Conservation (phyloP, 306 rosid genomes). For the Mimosa bimucronata region DNA sequence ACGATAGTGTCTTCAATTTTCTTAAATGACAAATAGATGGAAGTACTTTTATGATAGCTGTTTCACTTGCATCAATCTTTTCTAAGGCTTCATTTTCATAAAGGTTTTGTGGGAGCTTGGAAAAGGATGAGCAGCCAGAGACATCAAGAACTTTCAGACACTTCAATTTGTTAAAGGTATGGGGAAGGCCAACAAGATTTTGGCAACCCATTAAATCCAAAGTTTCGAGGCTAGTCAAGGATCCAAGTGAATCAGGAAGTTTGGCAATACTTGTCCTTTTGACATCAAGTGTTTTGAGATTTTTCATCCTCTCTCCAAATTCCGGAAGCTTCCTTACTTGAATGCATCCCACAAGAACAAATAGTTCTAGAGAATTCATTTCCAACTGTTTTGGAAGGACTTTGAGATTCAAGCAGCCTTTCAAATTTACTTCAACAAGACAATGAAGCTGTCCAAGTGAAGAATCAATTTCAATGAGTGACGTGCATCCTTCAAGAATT, state of each 20-base stretch:
- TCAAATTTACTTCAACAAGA: conserved; percentile 1
- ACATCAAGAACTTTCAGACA: not conserved
- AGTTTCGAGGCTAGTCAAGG: not conserved
- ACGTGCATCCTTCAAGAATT: not conserved
- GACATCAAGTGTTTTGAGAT: too few species aligned
- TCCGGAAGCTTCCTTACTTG: too few species aligned
- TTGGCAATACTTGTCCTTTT: too few species aligned
- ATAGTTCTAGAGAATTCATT: too few species aligned
- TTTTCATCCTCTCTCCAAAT: too few species aligned
- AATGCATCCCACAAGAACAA: too few species aligned
- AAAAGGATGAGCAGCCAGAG: not conserved
- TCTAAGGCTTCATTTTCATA: not conserved
- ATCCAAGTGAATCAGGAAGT: not conserved
- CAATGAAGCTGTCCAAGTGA: not conserved
- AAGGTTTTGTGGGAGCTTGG: not conserved
- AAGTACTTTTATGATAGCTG: too few species aligned
- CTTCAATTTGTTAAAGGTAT: not conserved
- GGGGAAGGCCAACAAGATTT: not conserved
- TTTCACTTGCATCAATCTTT: too few species aligned
- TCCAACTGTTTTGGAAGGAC: conserved; percentile 1
- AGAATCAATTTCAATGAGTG: not conserved
- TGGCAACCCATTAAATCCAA: not conserved
- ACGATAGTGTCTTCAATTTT: not conserved
- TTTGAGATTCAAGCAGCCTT: not conserved
- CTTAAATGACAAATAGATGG: too few species aligned